Conservation (phyloP, 371 early-diverging fungal species). For the Fennellomyces sp. region DNA sequence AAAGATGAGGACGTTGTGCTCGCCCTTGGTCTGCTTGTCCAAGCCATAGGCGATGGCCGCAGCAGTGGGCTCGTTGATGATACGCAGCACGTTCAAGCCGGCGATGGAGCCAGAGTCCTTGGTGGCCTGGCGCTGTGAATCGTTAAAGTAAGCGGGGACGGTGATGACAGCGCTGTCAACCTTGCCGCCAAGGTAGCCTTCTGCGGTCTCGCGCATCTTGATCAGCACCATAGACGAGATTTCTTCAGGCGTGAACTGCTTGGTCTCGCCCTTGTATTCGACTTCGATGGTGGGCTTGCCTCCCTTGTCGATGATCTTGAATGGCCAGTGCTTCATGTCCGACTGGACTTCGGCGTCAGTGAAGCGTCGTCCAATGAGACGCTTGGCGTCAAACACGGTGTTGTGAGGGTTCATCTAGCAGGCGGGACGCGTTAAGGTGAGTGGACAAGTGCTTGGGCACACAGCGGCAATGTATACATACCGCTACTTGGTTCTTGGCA, state of each 20-base stretch:
- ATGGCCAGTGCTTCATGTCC: slow-evolving; percentile 92
- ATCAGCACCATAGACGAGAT: slow-evolving; percentile 90
- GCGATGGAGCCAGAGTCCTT: slow-evolving; percentile 84
- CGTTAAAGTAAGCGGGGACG: slow-evolving; percentile 90
- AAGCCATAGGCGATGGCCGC: slow-evolving; percentile 95
- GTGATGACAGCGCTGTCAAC: slow-evolving; percentile 93
- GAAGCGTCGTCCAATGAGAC: slow-evolving; percentile 95
- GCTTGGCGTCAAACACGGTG: slow-evolving; percentile 96
- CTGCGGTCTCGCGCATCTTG: slow-evolving; percentile 93
- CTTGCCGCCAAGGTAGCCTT: slow-evolving; percentile 82
- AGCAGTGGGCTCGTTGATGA: slow-evolving; percentile 96
- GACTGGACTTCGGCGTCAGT: slow-evolving; percentile 85
- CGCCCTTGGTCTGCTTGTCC: slow-evolving; percentile 75
- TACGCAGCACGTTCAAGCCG: slow-evolving; percentile 81
- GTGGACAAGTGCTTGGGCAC: too few species aligned
- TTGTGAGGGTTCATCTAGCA: slow-evolving; percentile 69
- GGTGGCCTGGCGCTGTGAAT: slow-evolving; percentile 85
- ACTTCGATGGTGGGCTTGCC: slow-evolving; percentile 82
- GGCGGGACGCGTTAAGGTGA: too few species aligned
- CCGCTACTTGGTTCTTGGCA: slow-evolving; percentile 91
- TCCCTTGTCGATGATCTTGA: slow-evolving; percentile 77
- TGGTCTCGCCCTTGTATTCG: slow-evolving; percentile 77
- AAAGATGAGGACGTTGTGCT: slow-evolving; percentile 89
- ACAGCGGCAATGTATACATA: too few species aligned
- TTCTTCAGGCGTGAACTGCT: slow-evolving; percentile 89